These are phyloP conservation scores for Rhodotorula sp. DNA, from an alignment of 1,284 basidiomycete species.

Conservation along the genomic window DNA sequence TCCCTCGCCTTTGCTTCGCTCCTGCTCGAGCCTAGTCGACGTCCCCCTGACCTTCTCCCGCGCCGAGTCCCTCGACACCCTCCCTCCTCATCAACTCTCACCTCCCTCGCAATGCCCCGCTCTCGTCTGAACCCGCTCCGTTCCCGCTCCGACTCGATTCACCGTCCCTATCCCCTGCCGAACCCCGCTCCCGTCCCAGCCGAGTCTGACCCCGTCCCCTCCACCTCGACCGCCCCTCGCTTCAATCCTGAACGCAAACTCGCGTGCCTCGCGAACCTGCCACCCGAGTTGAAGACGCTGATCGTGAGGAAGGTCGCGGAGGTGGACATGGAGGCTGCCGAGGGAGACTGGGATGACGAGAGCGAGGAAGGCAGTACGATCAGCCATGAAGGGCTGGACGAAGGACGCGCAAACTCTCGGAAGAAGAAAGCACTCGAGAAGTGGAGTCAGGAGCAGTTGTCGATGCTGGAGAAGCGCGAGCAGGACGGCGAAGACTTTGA, in stretches of 20 bases:
- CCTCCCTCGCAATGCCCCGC: not conserved
- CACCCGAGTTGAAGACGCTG: slow-evolving; percentile 35
- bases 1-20: too few species aligned
- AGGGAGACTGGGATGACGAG: slow-evolving; percentile 1
- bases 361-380: slow-evolving; percentile 5
- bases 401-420: not conserved
- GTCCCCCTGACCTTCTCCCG: too few species aligned
- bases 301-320: slow-evolving; percentile 24
- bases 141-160: too few species aligned
- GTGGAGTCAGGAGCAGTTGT: not conserved
- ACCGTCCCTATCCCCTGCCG: not conserved
- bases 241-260: not conserved
- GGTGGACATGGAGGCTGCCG: not conserved
- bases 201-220: too few species aligned
- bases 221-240: too few species aligned
- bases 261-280: slow-evolving; percentile 20
- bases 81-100: not conserved
- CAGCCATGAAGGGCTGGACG: not conserved
- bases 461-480: not conserved
- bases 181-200: not conserved
- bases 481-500: too few species aligned
- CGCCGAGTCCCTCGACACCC: too few species aligned
- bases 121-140: not conserved
- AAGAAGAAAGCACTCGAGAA: too few species aligned
- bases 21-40: too few species aligned